Evolutionary conservation across 2,329 filamentous ascomycete species (phyloP).

Genomic region (Phyllosticta citriasiana): DNA sequence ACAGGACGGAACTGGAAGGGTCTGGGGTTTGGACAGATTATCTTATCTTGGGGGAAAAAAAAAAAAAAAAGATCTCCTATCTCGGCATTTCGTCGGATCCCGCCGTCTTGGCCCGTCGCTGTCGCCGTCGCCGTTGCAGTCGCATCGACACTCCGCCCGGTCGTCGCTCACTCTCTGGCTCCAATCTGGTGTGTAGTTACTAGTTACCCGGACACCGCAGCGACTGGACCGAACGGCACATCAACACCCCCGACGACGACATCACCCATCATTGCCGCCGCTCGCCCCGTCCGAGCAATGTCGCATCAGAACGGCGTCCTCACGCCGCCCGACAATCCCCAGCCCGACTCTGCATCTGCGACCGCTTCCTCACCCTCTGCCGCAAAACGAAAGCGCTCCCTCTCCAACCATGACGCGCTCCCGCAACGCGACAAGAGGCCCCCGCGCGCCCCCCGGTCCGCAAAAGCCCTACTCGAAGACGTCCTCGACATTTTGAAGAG

Average conservation of each 20-base stretch:
- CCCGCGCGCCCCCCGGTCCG: slow-evolving; percentile 14
- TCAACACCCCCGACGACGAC: neutral
- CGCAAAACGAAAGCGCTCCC: slow-evolving; percentile 38
- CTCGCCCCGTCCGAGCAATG: slow-evolving; percentile 12
- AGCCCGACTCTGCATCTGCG: slow-evolving; percentile 14
- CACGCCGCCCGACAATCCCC: slow-evolving; percentile 19
- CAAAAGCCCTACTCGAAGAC: slow-evolving; percentile 28
- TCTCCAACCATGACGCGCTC: slow-evolving; percentile 18
- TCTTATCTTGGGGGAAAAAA: too few species aligned
- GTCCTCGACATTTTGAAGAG: slow-evolving; percentile 32
- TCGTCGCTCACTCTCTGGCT: too few species aligned
- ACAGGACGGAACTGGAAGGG: too few species aligned
- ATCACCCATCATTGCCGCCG: neutral
- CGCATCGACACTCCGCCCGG: too few species aligned
- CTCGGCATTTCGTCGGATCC: too few species aligned
- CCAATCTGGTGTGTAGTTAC: too few species aligned
- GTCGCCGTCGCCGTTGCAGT: too few species aligned
- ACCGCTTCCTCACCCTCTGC: slow-evolving; percentile 20
- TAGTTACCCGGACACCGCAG: too few species aligned
- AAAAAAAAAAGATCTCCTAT: too few species aligned
- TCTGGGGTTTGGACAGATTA: too few species aligned
- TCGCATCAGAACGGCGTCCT: slow-evolving; percentile 28
- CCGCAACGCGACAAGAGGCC: slow-evolving; percentile 21
- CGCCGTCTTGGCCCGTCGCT: too few species aligned
- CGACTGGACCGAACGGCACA: neutral